Evolutionary conservation across 1,139 yeast species (phyloP), one percentile per base, ranked within the genome.

Genomic region (Sugiyamaella paludigena): DNA sequence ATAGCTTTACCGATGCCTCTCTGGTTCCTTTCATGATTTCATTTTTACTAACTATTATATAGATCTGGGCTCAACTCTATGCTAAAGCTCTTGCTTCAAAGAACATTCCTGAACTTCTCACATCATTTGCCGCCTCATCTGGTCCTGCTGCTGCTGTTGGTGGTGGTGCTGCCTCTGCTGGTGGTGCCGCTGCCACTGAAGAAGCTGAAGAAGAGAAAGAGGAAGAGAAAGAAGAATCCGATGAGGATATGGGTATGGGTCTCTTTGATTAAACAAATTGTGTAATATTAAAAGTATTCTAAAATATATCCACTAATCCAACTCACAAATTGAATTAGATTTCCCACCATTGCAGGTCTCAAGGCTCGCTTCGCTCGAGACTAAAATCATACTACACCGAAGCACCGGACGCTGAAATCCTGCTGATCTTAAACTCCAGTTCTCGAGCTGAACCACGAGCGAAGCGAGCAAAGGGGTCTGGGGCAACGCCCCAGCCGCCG

Each of bases 81-180:
- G 94, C 98, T 71, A 86, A 87, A 81, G 98, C 98, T 72, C 83
- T 92, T 71, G 95, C 85, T 76, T 97, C 97, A 74, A 87, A 87
- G 81, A 83, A 91, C 83, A 79, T 92, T 74, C 91, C 89, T 83
- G 92, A 87, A 71, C 79, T 88, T 72, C 80, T 87, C 71, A 81
- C 83, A 76, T 84, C 87, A 71, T 80, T 87, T 76, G 83, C 87
- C 67, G 79, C 84, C 66, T 34, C 41, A 15, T 13, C 41, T 26
- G 76, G 42, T 30, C 36, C 83, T 57, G 78, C 79, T 58, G 75
- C 79, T 59, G 77, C 77, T 60, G 77, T 77, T 61, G 77, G 76
- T 62, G 77, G 77, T 61, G 78, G 76, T 59, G 80, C 76, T 64
- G 80, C 75, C 62, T 79, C 77, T 60, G 78, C 81, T 65, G 83